These are phyloP conservation scores for Harringtonia aguacate DNA, from an alignment of 2,329 filamentous ascomycete species.

Conservation along the genomic window DNA sequence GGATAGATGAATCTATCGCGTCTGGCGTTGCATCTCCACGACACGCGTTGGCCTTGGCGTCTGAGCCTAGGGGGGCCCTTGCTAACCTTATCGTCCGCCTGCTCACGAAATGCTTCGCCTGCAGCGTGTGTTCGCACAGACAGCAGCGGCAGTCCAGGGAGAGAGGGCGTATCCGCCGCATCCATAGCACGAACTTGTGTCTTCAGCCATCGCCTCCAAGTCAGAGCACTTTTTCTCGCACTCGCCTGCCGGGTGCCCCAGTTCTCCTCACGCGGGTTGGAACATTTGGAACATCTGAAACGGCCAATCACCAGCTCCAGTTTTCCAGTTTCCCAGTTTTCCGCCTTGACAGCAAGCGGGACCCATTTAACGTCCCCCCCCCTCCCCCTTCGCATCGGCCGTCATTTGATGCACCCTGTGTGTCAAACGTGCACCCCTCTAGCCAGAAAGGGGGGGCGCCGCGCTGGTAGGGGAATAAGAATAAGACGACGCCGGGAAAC, in stretches of 20 bases:
- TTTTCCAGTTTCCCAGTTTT: slow-evolving; percentile 4
- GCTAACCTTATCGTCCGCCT: neutral
- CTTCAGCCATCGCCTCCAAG: neutral
- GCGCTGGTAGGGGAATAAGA: too few species aligned
- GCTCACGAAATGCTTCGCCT: neutral
- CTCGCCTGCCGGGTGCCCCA: too few species aligned
- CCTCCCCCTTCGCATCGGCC: slow-evolving; percentile 6
- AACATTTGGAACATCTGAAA: slow-evolving; percentile 7
- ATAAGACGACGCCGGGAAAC: neutral
- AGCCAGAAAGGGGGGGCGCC: neutral
- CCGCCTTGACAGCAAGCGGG: slow-evolving; percentile 6
- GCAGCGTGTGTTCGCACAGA: neutral
- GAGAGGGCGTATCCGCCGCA: too few species aligned
- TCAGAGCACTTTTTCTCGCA: neutral
- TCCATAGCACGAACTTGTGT: too few species aligned
- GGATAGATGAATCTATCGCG: neutral
- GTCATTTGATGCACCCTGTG: slow-evolving; percentile 8
- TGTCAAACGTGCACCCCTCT: slow-evolving; percentile 6
- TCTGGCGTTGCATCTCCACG: neutral
- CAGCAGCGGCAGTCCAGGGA: too few species aligned
- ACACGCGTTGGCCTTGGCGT: neutral
- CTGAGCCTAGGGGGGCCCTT: too few species aligned
- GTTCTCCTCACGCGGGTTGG: neutral
- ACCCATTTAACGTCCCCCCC: neutral
- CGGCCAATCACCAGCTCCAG: slow-evolving; percentile 15